Conservation (phyloP, 2,329 filamentous ascomycete species). For the Myriangium duriaei region DNA sequence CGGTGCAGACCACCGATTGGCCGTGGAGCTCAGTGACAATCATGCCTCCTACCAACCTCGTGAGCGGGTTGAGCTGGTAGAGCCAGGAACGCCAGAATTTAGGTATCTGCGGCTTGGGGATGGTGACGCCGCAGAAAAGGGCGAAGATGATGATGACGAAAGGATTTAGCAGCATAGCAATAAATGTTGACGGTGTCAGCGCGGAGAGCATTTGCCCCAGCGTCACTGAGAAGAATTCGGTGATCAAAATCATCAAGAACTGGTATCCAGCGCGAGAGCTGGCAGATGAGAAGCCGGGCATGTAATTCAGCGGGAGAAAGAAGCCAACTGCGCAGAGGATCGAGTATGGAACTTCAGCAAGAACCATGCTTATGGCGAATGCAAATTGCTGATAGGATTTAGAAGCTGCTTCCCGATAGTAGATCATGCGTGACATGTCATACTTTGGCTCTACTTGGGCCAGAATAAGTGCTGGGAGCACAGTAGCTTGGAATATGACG, state of each 20-base stretch:
- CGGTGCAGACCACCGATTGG: conserved; percentile 47
- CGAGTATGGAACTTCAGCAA: conserved; percentile 75
- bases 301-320: conserved; percentile 75
- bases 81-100: conserved; percentile 69
- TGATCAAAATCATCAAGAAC: conserved; percentile 73
- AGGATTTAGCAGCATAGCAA: conserved; percentile 68
- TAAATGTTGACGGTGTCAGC: conserved; percentile 65
- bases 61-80: conserved; percentile 74
- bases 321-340: conserved; percentile 68
- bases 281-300: conserved; percentile 57
- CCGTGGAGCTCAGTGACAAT: conserved; percentile 64
- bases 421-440: conserved; percentile 65
- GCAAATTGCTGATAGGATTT: conserved; percentile 78
- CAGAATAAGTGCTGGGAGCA: conserved; percentile 71
- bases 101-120: conserved; percentile 66
- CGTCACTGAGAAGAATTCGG: conserved; percentile 73
- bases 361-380: conserved; percentile 64
- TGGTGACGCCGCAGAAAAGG: conserved; percentile 78
- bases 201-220: conserved; percentile 66
- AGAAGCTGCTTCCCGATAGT: conserved; percentile 72
- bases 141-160: conserved; percentile 73
- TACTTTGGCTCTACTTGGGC: conserved; percentile 77
- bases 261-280: conserved; percentile 65
- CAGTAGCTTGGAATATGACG: conserved; percentile 79
- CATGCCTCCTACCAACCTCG: conserved; percentile 67